Base-by-base conservation (phyloP, 768 basidiomycete species). In the Lactarius hatsudake region DNA sequence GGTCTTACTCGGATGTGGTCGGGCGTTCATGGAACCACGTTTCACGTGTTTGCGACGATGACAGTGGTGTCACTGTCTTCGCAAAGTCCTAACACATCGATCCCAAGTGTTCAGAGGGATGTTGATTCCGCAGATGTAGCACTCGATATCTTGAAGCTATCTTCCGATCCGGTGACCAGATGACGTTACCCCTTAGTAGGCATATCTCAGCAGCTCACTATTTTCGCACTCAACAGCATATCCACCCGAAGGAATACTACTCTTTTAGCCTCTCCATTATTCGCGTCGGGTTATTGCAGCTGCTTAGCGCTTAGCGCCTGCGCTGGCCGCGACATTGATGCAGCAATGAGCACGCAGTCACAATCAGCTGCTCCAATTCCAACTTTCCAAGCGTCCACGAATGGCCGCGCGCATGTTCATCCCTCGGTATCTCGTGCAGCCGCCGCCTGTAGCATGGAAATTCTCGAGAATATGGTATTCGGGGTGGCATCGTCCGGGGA, bases 91-190 rank as follows among this genome's bases (percentile, higher is more conserved):
- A 3, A n/a, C 23, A 20, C 26, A 20, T 15, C 38, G 3, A 26
- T 23, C 7, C 15, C 23, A 15, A 26, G 38, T 40, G 36, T 38
- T 38, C 15, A 17, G 38, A 40, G 15, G 5, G 15, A 15, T 6
- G 38, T 15, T 10, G 38, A 40, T 63, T 71, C 72, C 15, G 69
- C 71, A 7, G 64, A 65, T 17, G 63, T 71, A 5, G 67, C 69
- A 8, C 48, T 72, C 53, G 61, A 72, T 56, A 62, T 65, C 28
- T 71, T 65, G 51, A 72, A 40, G 26, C 40, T 73, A 72, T 20
- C 23, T 32, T 32, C 32, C 32, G 30, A 30, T 30, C 62, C 5
- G 48, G 48, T 32, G n/a, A 58, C 1, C 28, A 12, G 54, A 59
- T 45, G 17, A 43, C 28, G 9, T 10, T n/a, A 9, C 26, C 56